Evolutionary conservation across 2,329 filamentous ascomycete genomes (phyloP), one percentile per base, ranked within the genome.

Genomic region (Colletotrichum costaricense): DNA sequence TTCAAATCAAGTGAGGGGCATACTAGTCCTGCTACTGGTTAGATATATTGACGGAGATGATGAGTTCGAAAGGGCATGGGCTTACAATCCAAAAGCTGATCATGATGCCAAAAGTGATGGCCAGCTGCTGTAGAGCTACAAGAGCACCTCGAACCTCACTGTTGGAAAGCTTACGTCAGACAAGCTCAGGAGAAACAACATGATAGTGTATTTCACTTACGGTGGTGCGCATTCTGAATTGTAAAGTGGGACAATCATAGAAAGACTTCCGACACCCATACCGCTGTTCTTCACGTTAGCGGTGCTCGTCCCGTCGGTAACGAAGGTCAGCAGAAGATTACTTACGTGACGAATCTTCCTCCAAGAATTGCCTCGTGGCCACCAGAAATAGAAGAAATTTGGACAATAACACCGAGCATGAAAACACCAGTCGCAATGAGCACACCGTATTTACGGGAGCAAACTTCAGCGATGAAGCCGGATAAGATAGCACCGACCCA

Each of bases 401-500:
- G 93, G 3, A 95, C 83, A 8, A 94, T 80, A 12, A 94, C 92
- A 46, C 93, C 93, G 2, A 95, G 63, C 6, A 93, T 90, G 80
- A 95, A 95, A 26, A 95, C 87, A 12, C 82, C 80, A 1, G 89
- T 90, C 12, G 92, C 92, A 42, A 94, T 86, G 19, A 95, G 81
- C 68, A 94, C 91, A 7, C 90, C 88, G 75, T 92, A 92, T 80
- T 94, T 94, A 59, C 93, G 87, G 2, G 91, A 93, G 63, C 92
- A 80, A 4, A 88, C 85, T 78, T 95, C 93, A 22, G 93, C 93
- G n/a, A 95, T 80, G 78, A 93, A 93, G 1, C 93, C 92, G 2
- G 90, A 93, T 54, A 93, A 85, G 3, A 95, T 81, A 0, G 92
- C 90, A 49, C 93, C 93, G n/a, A 94, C 79, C 93, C 93, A 95